Evolutionary conservation across 768 basidiomycete species (phyloP).

Genomic region (Amanita inopinata): DNA sequence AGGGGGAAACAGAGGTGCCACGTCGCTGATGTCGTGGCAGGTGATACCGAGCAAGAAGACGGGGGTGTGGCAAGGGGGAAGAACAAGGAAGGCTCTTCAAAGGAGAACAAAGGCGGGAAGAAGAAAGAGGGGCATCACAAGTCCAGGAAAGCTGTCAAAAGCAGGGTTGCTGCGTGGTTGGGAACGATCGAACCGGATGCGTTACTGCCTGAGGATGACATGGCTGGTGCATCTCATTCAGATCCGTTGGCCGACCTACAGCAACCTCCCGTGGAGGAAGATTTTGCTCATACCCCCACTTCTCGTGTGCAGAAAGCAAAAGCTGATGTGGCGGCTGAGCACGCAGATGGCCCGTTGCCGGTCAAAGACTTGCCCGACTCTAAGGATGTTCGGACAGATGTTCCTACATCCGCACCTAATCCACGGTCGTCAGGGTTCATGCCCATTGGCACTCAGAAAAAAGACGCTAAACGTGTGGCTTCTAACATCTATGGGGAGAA

Average conservation of each 20-base stretch:
- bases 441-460: constrained; percentile 47
- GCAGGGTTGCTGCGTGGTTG: constrained; percentile 72
- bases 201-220: constrained; percentile 40
- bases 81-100: constrained; percentile 15
- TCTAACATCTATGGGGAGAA: background rate
- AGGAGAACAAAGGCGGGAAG: constrained; percentile 18
- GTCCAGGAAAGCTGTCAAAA: constrained; percentile 42
- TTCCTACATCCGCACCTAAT: constrained; percentile 40
- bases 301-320: background rate
- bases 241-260: background rate
- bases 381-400: constrained; percentile 10
- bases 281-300: background rate
- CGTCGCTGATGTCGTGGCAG: constrained; percentile 7
- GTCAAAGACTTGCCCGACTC: background rate
- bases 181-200: constrained; percentile 51
- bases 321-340: background rate
- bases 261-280: background rate
- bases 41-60: constrained; percentile 12
- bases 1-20: constrained; percentile 17
- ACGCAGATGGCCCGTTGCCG: background rate
- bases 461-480: constrained; percentile 18
- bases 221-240: constrained; percentile 24
- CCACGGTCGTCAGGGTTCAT: constrained; percentile 74
- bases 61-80: constrained; percentile 10
- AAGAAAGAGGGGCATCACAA: constrained; percentile 18